Evolutionary conservation across 441 rosid genomes (phyloP).

Genomic region (Jatropha podagrica): DNA sequence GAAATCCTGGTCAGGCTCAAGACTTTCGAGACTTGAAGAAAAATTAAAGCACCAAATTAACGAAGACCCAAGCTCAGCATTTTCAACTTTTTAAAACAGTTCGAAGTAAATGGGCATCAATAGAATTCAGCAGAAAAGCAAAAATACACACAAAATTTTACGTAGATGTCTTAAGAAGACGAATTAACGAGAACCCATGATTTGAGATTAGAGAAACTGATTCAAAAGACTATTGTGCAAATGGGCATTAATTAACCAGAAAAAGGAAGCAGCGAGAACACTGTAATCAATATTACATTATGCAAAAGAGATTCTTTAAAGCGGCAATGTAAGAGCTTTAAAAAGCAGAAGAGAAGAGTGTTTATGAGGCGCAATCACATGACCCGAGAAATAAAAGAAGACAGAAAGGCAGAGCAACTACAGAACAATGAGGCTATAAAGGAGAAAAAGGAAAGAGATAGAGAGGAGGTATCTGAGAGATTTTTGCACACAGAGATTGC

Average conservation of each 20-base stretch:
- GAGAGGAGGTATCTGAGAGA: conserved; percentile 5
- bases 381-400: conserved; percentile 18
- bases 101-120: conserved; percentile 41
- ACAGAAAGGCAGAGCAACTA: conserved; percentile 7
- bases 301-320: conserved; percentile 22
- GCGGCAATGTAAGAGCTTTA: conserved; percentile 12
- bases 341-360: conserved; percentile 13
- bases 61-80: conserved; percentile 46
- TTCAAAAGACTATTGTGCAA: conserved; percentile 24
- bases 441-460: conserved; percentile 10
- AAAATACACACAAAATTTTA: conserved; percentile 15
- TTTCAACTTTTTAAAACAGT: conserved; percentile 26
- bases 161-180: conserved; percentile 6
- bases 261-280: conserved; percentile 18
- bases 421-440: conserved; percentile 13
- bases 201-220: conserved; percentile 21
- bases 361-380: conserved; percentile 27
- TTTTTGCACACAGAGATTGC: conserved; percentile 24
- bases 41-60: conserved; percentile 30
- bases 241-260: conserved; percentile 37
- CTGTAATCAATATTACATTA: conserved; percentile 42
- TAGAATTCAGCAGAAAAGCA: conserved; percentile 22
- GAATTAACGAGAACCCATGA: conserved; percentile 49
- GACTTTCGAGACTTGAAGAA: conserved; percentile 13
- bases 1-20: conserved; percentile 23